Base-by-base conservation (phyloP, 2,329 filamentous ascomycete genomes). In the Trichoderma aggressivum region DNA sequence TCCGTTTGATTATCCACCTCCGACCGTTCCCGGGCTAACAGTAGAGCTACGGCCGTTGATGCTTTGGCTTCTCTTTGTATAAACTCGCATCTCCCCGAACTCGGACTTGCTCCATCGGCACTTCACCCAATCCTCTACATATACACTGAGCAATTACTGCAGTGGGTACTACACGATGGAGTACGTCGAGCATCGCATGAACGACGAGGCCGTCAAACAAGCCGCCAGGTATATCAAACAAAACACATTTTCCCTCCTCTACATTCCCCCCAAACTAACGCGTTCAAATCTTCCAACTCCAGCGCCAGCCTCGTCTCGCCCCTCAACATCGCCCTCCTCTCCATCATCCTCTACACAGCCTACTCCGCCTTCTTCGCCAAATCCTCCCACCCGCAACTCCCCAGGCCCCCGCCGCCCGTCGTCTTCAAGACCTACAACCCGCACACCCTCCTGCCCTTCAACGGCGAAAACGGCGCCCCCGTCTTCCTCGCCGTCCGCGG, bases 401-500 rank as follows among this genome's bases (percentile, higher is more conserved):
- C 88, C 58, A 84, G 84, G 73, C 84, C 88, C 58, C 80, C 86
- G 7, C 84, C 89, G 0, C 85, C 90, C 66, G 82, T 85, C 75
- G 87, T 92, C 76, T 92, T 91, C 85, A 83, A 82, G 71, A 90
- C 86, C 70, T 92, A 94, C 84, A 95, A 91, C 16, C 93, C 93
- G 28, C 90, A 84, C 55, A 93, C 93, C 5, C 89, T 99, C n/a
- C 87, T 94, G 34, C 92, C 93, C 36, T 95, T 90, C 86, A 94
- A 95, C 83, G 96, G 96, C 79, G 83, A 86, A 69, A 87, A 92
- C 77, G 87, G 86, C 77, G 85, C 84, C 75, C 93, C 93, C 63
- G 93, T 98, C 70, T 97, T 93, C 82, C 88, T 99, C 62, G 92
- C 94, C n/a, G 94, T 98, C 21, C 92, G 94, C 55, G 94, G 96